These are phyloP conservation scores for Ophiostoma quercus DNA, from an alignment of 2,329 filamentous ascomycete genomes.

Conservation along the genomic window DNA sequence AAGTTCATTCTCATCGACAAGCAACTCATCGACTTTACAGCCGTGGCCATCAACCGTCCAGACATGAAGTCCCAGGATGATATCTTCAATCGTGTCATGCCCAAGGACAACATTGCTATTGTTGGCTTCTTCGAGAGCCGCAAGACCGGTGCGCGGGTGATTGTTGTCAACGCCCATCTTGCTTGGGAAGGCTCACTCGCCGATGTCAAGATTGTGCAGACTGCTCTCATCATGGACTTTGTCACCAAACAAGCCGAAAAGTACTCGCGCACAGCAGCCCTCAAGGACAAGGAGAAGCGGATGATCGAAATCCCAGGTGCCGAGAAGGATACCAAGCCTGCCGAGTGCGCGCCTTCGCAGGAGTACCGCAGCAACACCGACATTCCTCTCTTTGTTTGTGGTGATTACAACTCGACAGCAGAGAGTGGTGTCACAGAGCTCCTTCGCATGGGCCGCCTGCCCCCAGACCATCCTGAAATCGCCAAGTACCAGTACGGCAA, in stretches of 20 bases:
- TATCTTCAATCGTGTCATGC: slow-evolving; percentile 98
- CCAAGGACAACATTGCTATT: slow-evolving; percentile 92
- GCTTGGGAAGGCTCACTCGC: slow-evolving; percentile 89
- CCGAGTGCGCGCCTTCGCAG: slow-evolving; percentile 71
- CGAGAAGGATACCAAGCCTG: slow-evolving; percentile 44
- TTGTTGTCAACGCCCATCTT: slow-evolving; percentile 89
- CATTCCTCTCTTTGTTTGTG: slow-evolving; percentile 85
- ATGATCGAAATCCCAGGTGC: slow-evolving; percentile 42
- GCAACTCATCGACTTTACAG: slow-evolving; percentile 85
- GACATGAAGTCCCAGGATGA: slow-evolving; percentile 98
- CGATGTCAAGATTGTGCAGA: slow-evolving; percentile 95
- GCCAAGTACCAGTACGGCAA: slow-evolving; percentile 80
- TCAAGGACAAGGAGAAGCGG: slow-evolving; percentile 82
- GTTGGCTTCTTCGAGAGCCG: slow-evolving; percentile 91
- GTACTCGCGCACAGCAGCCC: slow-evolving; percentile 72
- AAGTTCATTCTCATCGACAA: slow-evolving; percentile 95
- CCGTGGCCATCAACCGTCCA: slow-evolving; percentile 85
- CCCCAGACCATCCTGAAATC: slow-evolving; percentile 74
- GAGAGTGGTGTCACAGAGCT: slow-evolving; percentile 90
- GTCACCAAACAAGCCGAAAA: slow-evolving; percentile 80
- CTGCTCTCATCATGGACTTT: slow-evolving; percentile 89
- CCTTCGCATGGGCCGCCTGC: slow-evolving; percentile 71
- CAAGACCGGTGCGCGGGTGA: slow-evolving; percentile 80
- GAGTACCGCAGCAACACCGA: slow-evolving; percentile 82
- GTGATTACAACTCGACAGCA: slow-evolving; percentile 89